These are phyloP conservation scores for Pseudomassariella vexata DNA, from an alignment of 2,329 filamentous ascomycete genomes.

Conservation along the genomic window DNA sequence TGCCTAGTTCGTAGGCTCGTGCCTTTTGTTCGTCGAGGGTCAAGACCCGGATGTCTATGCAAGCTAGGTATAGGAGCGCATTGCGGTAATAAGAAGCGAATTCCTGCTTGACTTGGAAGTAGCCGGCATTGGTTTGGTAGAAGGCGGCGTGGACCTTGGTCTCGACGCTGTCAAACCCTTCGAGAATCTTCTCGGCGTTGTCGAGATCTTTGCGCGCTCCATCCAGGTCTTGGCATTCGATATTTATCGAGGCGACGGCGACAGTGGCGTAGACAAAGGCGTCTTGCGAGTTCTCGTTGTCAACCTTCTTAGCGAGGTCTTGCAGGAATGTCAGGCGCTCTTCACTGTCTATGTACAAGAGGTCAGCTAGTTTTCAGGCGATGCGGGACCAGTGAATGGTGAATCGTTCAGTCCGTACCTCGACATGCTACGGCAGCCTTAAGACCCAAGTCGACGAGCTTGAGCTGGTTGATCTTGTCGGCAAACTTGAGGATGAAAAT, in stretches of 20 bases:
- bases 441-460: constrained; percentile 86
- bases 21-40: constrained; percentile 68
- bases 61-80: constrained; percentile 93
- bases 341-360: constrained; percentile 60
- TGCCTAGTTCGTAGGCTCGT: constrained; percentile 86
- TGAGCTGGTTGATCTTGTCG: constrained; percentile 98
- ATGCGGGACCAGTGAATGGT: not conserved
- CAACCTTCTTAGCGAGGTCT: constrained; percentile 77
- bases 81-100: constrained; percentile 98
- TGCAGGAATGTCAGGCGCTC: constrained; percentile 83
- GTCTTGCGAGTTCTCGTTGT: constrained; percentile 89
- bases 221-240: constrained; percentile 73
- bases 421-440: constrained; percentile 80
- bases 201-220: constrained; percentile 83
- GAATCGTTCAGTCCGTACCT: constrained; percentile 42
- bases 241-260: constrained; percentile 80
- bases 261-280: constrained; percentile 92
- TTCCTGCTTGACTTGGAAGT: constrained; percentile 89
- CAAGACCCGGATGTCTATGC: constrained; percentile 77
- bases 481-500: constrained; percentile 93
- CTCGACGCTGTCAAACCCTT: constrained; percentile 91
- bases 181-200: constrained; percentile 78
- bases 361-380: too few species aligned
- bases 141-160: constrained; percentile 93
- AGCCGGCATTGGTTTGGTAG: constrained; percentile 91